These are phyloP conservation scores for Cladosporium sp. DNA, from an alignment of 2,329 filamentous ascomycete species.

Conservation along the genomic window DNA sequence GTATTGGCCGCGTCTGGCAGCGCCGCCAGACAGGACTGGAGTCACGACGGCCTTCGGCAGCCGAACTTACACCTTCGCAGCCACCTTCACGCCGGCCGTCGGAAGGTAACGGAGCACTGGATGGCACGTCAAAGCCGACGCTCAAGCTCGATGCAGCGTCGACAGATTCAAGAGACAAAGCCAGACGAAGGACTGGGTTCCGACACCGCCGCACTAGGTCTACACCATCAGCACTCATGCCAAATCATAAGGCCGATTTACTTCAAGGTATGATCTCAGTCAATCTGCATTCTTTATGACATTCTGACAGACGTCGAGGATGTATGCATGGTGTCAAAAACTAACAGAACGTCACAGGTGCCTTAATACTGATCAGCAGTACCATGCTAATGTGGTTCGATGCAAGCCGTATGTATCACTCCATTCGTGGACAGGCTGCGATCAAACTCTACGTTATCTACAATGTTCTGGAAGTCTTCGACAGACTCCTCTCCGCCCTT, in stretches of 20 bases:
- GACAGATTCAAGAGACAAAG: not conserved
- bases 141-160: slow-evolving; percentile 9
- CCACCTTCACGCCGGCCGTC: slow-evolving; percentile 13
- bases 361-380: slow-evolving; percentile 84
- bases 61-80: slow-evolving; percentile 6
- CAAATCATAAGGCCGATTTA: slow-evolving; percentile 92
- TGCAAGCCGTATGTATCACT: slow-evolving; percentile 96
- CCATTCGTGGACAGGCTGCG: slow-evolving; percentile 90
- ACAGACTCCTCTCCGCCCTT: slow-evolving; percentile 84
- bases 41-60: slow-evolving; percentile 9
- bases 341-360: slow-evolving; percentile 23
- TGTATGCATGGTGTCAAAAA: not conserved
- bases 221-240: slow-evolving; percentile 77
- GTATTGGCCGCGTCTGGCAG: slow-evolving; percentile 75
- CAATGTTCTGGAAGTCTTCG: slow-evolving; percentile 91
- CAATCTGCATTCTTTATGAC: not conserved
- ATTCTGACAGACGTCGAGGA: too few species aligned
- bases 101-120: not conserved
- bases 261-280: slow-evolving; percentile 63
- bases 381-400: slow-evolving; percentile 85
- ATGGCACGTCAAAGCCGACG: not conserved
- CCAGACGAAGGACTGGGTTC: slow-evolving; percentile 32
- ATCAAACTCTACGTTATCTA: slow-evolving; percentile 99
- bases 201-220: slow-evolving; percentile 77
- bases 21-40: slow-evolving; percentile 25